Evolutionary conservation across 2,329 filamentous ascomycete genomes (phyloP).

Genomic region (Nannizziopsis barbatae): DNA sequence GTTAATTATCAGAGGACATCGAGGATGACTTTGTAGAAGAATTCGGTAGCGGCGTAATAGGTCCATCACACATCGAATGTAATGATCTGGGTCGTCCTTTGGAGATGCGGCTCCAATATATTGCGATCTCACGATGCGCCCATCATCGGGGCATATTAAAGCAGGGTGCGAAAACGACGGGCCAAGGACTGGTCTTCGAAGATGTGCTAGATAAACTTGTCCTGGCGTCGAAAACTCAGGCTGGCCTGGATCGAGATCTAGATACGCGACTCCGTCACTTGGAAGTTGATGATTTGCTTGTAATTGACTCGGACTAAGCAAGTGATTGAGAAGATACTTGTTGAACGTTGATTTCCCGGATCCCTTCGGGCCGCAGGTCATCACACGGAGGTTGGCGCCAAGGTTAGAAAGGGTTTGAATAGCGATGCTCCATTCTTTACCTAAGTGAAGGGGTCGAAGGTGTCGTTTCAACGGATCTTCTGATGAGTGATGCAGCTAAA

Average conservation of each 20-base stretch:
- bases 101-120: constrained; percentile 43
- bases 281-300: constrained; percentile 23
- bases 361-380: constrained; percentile 46
- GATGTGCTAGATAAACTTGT: constrained; percentile 46
- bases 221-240: constrained; percentile 51
- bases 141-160: constrained; percentile 26
- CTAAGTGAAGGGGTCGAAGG: constrained; percentile 33
- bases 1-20: constrained; percentile 46
- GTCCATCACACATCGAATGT: constrained; percentile 42
- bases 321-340: constrained; percentile 45
- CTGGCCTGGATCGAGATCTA: constrained; percentile 50
- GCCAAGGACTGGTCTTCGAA: constrained; percentile 43
- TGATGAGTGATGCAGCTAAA: constrained; percentile 33
- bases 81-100: constrained; percentile 49
- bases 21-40: constrained; percentile 31
- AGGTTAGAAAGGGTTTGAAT: constrained; percentile 36
- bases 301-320: constrained; percentile 35
- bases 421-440: constrained; percentile 35
- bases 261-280: constrained; percentile 39
- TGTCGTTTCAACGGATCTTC: constrained; percentile 35
- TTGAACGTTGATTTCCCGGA: constrained; percentile 52
- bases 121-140: constrained; percentile 40
- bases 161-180: constrained; percentile 46
- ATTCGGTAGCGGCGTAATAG: constrained; percentile 40
- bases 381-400: constrained; percentile 31